Evolutionary conservation across 2,329 filamentous ascomycete species (phyloP).

Genomic region (Colletotrichum higginsianum): DNA sequence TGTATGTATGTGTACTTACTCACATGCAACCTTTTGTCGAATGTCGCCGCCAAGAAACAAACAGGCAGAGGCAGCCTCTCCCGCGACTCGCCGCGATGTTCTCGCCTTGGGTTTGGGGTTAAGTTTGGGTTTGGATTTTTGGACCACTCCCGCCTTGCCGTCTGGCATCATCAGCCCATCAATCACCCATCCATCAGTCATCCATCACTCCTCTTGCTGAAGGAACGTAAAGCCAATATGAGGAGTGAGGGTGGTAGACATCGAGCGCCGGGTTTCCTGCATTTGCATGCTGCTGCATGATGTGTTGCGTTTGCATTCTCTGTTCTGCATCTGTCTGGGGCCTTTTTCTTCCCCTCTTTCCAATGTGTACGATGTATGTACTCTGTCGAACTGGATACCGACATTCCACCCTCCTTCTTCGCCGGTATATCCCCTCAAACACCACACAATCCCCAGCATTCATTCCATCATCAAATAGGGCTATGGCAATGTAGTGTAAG

Average conservation of each 20-base stretch:
- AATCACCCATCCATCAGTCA: too few species aligned
- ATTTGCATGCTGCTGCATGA: too few species aligned
- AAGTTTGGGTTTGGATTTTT: slow-evolving; percentile 1
- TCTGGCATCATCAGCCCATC: background rate
- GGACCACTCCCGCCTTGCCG: slow-evolving; percentile 6
- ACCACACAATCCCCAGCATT: background rate
- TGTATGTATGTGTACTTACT: too few species aligned
- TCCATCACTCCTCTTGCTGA: too few species aligned
- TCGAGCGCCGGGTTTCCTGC: background rate
- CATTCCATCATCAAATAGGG: background rate
- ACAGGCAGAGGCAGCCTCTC: slow-evolving; percentile 10
- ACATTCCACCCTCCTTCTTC: background rate
- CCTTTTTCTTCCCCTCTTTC: background rate
- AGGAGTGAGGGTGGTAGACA: too few species aligned
- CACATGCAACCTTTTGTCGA: background rate
- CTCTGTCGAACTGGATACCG: background rate
- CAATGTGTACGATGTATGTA: background rate
- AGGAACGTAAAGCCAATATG: too few species aligned
- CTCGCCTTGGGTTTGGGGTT: slow-evolving; percentile 6
- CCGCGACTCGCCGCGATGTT: slow-evolving; percentile 18
- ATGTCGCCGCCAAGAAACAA: slow-evolving; percentile 12
- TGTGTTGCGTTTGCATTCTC: background rate
- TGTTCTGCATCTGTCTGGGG: background rate
- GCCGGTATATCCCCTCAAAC: background rate
- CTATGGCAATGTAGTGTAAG: too few species aligned